Base-by-base conservation (phyloP, 441 rosid genomes). In the Manihot esculenta region DNA sequence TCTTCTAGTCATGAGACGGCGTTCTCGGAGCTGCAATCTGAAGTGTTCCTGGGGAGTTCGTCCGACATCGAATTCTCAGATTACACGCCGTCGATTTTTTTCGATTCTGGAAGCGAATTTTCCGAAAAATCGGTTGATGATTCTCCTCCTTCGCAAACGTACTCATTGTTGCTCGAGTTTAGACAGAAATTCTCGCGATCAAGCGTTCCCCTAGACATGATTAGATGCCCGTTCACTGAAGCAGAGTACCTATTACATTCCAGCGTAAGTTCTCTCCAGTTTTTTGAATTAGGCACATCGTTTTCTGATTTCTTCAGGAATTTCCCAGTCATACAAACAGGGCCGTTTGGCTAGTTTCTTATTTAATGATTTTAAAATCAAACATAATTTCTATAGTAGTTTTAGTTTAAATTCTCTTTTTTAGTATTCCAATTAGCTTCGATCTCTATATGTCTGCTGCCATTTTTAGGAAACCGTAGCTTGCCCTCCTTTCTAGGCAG, bases 101-200 rank as follows among this genome's bases (percentile, higher is more conserved):
- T 75, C 33, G 90, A 89, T 24, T 88, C 96, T 21, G 98, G 94
- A 41, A 86, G 87, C 71, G 84, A 89, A 64, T 89, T 90, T 83
- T 90, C 96, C 30, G 94, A 87, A 77, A 84, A 79, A 76, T 92
- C 90, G 4, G 48, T 50, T 10, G 80, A 77, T 56, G 89, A 80
- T 76, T 82, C 88, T 62, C 68, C 86, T 47, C 82, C 82, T 53
- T 90, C 97, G 21, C 80, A 57, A n/a, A 79, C 94, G 74, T 83
- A 84, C 77, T 84, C 87, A 74, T 72, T 87, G 59, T 79, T 85
- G 73, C 86, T 86, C 54, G 85, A 87, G 75, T 87, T 77, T 79
- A 81, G 85, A 66, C 81, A 78, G 71, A 91, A 94, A 62, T 92
- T 89, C 88, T 68, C 71, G 5, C 80, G 88, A 78, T 89, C 92